Evolutionary conservation across 805 yeast genomes (phyloP).

Genomic region (Cyberlindnera americana): DNA sequence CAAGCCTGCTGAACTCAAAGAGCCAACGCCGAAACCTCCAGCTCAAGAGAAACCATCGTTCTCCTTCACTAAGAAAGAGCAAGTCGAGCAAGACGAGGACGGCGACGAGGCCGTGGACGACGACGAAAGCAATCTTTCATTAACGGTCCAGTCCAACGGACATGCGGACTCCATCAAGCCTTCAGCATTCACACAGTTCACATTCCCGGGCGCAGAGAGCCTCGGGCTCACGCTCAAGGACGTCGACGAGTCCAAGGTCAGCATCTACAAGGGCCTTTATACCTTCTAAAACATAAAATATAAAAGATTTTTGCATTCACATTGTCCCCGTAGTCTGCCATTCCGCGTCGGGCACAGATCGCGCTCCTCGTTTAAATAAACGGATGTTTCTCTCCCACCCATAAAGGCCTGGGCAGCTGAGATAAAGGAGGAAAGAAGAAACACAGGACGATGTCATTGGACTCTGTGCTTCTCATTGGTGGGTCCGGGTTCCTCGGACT

Average conservation of each 20-base stretch:
- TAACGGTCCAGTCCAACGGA: slow-evolving; percentile 2
- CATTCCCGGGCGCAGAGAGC: slow-evolving; percentile 22
- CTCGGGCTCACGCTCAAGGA: slow-evolving; percentile 14
- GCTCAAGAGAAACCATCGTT: background rate
- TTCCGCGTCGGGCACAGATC: too few relatives aligned
- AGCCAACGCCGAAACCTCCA: background rate
- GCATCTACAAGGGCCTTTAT: slow-evolving; percentile 10
- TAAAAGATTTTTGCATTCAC: background rate
- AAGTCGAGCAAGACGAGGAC: background rate
- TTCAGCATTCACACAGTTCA: slow-evolving; percentile 11
- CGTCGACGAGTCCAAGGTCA: slow-evolving; percentile 20
- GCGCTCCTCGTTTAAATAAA: too few relatives aligned
- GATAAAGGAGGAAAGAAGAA: too few relatives aligned
- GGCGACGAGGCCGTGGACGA: slow-evolving; percentile 7
- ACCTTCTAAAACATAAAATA: slow-evolving; percentile 6
- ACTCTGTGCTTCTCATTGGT: slow-evolving; percentile 76
- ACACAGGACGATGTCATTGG: slow-evolving; percentile 16
- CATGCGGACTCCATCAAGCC: background rate
- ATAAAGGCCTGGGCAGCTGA: too few relatives aligned
- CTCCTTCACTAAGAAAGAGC: background rate
- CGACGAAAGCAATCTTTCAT: slow-evolving; percentile 3
- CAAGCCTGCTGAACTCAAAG: too few relatives aligned
- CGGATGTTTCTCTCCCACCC: too few relatives aligned
- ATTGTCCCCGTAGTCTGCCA: too few relatives aligned
- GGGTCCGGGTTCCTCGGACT: slow-evolving; percentile 95